phyloP scores from a whole-genome alignment of 2,329 filamentous ascomycete species.

The Sporothrix pallida region DNA sequence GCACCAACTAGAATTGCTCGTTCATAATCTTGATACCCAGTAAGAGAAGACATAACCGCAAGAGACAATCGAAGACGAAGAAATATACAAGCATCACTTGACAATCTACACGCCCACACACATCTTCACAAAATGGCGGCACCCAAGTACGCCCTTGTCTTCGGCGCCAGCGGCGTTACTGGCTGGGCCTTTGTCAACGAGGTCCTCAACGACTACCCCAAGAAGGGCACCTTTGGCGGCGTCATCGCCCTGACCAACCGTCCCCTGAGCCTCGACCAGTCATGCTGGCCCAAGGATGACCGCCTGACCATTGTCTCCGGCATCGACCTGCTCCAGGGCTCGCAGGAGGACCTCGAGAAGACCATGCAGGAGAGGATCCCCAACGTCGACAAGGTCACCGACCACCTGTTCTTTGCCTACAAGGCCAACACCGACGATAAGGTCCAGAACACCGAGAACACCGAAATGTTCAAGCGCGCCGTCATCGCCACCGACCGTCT shows the following conservation, averaged over 20 bases:
- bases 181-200: conserved; percentile 34
- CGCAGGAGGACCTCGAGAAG: conserved; percentile 48
- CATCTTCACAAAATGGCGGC: conserved; percentile 24
- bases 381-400: conserved; percentile 48
- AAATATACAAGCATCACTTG: not conserved
- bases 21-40: not conserved
- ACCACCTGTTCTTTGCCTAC: conserved; percentile 53
- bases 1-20: not conserved
- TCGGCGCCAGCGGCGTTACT: conserved; percentile 35
- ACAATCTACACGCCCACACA: not conserved
- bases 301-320: conserved; percentile 50
- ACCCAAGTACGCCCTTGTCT: conserved; percentile 33
- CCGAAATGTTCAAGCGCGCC: conserved; percentile 50
- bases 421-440: conserved; percentile 49
- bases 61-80: not conserved
- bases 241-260: conserved; percentile 40
- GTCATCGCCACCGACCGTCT: conserved; percentile 46
- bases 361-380: conserved; percentile 45
- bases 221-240: conserved; percentile 37
- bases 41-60: not conserved
- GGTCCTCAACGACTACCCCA: conserved; percentile 39
- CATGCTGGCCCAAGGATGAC: conserved; percentile 48
- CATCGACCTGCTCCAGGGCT: conserved; percentile 49
- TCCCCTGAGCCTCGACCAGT: conserved; percentile 42
- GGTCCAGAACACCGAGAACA: conserved; percentile 49